These are phyloP conservation scores for Myxozyma neotropica DNA, from an alignment of 805 yeast genomes.

Conservation along the genomic window DNA sequence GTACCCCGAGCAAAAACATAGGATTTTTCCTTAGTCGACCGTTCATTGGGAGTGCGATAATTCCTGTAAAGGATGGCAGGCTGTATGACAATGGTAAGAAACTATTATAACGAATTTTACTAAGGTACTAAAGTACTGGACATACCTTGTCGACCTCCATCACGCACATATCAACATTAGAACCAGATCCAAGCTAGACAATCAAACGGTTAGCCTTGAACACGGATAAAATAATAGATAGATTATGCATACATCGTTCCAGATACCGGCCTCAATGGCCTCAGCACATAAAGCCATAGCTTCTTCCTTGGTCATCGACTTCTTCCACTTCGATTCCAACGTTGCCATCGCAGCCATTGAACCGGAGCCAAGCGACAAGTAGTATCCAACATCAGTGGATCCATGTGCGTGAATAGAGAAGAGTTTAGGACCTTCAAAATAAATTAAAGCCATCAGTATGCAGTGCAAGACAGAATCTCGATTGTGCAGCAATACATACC, in stretches of 20 bases:
- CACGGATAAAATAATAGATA: too few relatives aligned
- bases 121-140: too few relatives aligned
- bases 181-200: constrained; percentile 81
- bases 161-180: constrained; percentile 95
- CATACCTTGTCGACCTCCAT: constrained; percentile 86
- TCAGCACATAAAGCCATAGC: constrained; percentile 89
- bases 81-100: constrained; percentile 17
- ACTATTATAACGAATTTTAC: not conserved
- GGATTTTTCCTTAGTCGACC: constrained; percentile 77
- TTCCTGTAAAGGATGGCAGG: constrained; percentile 79
- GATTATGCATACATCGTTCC: constrained; percentile 85
- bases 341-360: constrained; percentile 99
- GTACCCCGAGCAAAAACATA: constrained; percentile 92
- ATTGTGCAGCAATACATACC: constrained; percentile 50
- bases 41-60: constrained; percentile 85
- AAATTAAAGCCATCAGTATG: not conserved
- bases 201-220: not conserved
- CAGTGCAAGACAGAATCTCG: not conserved
- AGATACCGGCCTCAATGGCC: constrained; percentile 96
- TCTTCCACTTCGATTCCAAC: constrained; percentile 83
- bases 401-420: constrained; percentile 97
- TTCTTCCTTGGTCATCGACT: constrained; percentile 76
- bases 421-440: constrained; percentile 59
- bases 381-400: constrained; percentile 93
- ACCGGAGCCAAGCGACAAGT: constrained; percentile 92